phyloP scores from a whole-genome alignment of 2,329 filamentous ascomycete genomes.

The Neoscytalidium dimidiatum region DNA sequence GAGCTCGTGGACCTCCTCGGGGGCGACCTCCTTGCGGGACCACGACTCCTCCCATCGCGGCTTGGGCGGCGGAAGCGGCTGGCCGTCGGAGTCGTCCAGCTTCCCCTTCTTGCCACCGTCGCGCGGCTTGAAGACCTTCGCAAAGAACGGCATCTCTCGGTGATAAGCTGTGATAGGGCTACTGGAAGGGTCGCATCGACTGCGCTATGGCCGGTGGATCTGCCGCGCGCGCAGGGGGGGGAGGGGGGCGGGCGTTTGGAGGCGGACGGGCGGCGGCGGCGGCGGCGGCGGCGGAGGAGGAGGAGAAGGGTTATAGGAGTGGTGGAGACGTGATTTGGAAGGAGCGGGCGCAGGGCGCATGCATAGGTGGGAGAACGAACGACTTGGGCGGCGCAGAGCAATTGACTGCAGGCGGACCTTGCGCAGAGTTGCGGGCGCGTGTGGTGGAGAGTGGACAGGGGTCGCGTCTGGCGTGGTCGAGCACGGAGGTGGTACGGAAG shows the following conservation, averaged over 20 bases:
- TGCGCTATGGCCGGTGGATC: slow-evolving; percentile 17
- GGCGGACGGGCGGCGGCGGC: not conserved
- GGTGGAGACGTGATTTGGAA: slow-evolving; percentile 1
- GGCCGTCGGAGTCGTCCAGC: slow-evolving; percentile 39
- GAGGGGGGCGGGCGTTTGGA: not conserved
- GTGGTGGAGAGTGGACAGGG: slow-evolving; percentile 17
- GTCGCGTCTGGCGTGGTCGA: slow-evolving; percentile 5
- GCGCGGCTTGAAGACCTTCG: slow-evolving; percentile 70
- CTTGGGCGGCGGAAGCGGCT: slow-evolving; percentile 56
- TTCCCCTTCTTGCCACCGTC: slow-evolving; percentile 69
- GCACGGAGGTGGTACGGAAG: slow-evolving; percentile 15
- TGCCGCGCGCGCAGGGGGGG: slow-evolving; percentile 9
- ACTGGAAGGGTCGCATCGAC: slow-evolving; percentile 12
- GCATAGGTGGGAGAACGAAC: slow-evolving; percentile 14
- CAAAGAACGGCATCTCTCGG: slow-evolving; percentile 57
- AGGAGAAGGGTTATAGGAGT: slow-evolving; percentile 10
- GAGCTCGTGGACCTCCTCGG: slow-evolving; percentile 89
- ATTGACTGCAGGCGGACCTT: slow-evolving; percentile 16
- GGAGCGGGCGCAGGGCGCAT: slow-evolving; percentile 12
- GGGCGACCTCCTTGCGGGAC: slow-evolving; percentile 76
- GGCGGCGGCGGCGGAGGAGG: slow-evolving; percentile 5
- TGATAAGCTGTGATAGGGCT: slow-evolving; percentile 14
- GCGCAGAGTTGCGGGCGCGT: not conserved
- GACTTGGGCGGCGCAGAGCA: slow-evolving; percentile 9
- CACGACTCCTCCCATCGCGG: slow-evolving; percentile 88